Evolutionary conservation across 768 basidiomycete genomes (phyloP).

Genomic region (Rhodotorula toruloides): DNA sequence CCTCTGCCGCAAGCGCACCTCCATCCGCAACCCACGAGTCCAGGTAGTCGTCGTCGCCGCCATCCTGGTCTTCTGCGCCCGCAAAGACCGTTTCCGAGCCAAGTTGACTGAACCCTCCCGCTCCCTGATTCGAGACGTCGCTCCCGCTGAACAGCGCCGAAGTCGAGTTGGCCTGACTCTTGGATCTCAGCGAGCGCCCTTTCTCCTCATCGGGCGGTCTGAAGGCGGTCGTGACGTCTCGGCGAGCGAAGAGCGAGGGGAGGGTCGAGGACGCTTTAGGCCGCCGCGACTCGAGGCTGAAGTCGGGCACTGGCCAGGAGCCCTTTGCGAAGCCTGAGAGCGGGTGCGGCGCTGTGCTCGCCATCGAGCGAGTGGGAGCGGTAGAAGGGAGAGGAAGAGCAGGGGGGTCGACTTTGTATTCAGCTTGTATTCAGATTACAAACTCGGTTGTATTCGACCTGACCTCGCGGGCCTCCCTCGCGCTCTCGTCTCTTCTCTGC

Average conservation of each 20-base stretch:
- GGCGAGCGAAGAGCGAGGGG: background rate
- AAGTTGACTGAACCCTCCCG: background rate
- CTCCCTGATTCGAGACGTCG: background rate
- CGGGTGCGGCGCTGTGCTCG: background rate
- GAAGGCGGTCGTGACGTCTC: background rate
- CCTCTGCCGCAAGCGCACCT: background rate
- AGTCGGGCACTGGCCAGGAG: conserved; percentile 3
- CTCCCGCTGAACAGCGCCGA: background rate
- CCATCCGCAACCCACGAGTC: background rate
- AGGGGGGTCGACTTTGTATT: too few species aligned
- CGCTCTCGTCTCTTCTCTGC: background rate
- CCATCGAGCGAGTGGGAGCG: too few species aligned
- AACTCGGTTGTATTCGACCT: too few species aligned
- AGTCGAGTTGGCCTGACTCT: background rate
- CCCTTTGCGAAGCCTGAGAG: conserved; percentile 3
- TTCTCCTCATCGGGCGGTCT: conserved; percentile 33
- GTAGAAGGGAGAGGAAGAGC: background rate
- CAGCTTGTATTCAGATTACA: too few species aligned
- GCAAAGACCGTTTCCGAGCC: background rate
- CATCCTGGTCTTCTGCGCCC: conserved; percentile 2
- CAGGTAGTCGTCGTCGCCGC: conserved; percentile 2
- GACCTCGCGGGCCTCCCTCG: too few species aligned
- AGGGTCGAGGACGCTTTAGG: background rate
- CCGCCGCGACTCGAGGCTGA: conserved; percentile 5
- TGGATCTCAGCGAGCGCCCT: conserved; percentile 7